Evolutionary conservation across 2,329 filamentous ascomycete species (phyloP), one percentile per base, ranked within the genome.

Genomic region (Escovopsis weberi): DNA sequence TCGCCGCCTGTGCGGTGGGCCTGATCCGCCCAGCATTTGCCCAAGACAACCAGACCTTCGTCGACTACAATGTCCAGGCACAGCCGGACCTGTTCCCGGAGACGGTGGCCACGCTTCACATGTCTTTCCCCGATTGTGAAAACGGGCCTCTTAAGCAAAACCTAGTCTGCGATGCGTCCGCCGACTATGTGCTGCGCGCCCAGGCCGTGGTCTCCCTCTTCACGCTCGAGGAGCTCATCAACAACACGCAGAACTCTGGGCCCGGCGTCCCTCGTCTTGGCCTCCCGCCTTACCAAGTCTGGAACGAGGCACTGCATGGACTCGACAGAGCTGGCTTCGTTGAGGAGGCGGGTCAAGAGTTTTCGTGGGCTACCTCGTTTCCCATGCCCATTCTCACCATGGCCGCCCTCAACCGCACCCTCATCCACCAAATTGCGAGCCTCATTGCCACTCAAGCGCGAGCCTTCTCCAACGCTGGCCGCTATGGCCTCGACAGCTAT

Each of bases 281-380:
- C 4, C 59, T 80, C 0, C 68, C 69, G 1, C 55, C 67, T 1
- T 81, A 82, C 49, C 63, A 74, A 49, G 77, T 74, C 62, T 80
- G 75, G 75, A 69, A 66, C 38, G 74, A 77, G 55, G 75, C 70
- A 2, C 66, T 81, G 0, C 78, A 81, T 52, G 78, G 78, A 2
- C 62, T 82, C 0, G 76, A 70, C 6, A 54, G 49, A 3, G 67
- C 66, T 18, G 38, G 40, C 26, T 47, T 45, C 30, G 23, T 23
- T 23, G 45, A 43, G 18, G 34, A 30, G 12, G 28, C 26, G 18
- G 40, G 42, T 19, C 39, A 33, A 19, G 33, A 47, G 10, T 82
- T 68, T 51, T 69, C 64, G 47, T 74, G 70, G 53, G 72, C 78
- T 0, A 82, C 78, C 0, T 77, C 72, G 0, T 82, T 82, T 51